Percentiles rank a stretch among this genome's conserved stretches.
These are phyloP conservation scores for Calonectria pauciramosa DNA, from an alignment of 2,329 filamentous ascomycete genomes.

Conservation along the genomic window DNA sequence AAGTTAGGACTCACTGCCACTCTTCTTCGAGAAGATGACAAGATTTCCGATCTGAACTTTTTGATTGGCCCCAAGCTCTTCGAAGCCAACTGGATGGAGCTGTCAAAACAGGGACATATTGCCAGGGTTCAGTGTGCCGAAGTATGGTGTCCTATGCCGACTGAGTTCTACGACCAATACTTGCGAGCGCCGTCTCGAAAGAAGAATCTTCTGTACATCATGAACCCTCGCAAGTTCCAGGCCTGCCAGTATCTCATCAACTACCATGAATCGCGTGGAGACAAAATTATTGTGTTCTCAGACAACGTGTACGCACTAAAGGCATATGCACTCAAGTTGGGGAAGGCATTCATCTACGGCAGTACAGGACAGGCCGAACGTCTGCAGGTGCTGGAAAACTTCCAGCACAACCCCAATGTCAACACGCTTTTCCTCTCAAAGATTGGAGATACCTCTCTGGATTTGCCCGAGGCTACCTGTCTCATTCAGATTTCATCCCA, in stretches of 20 bases:
- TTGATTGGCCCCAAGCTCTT: constrained; percentile 97
- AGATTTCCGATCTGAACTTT: constrained; percentile 97
- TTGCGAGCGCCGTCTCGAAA: constrained; percentile 73
- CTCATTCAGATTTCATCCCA: constrained; percentile 98
- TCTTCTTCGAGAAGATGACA: constrained; percentile 95
- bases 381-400: constrained; percentile 89
- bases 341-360: constrained; percentile 92
- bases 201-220: constrained; percentile 80
- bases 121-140: constrained; percentile 97
- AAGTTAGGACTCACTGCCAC: constrained; percentile 97
- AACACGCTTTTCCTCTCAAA: constrained; percentile 97
- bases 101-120: constrained; percentile 96
- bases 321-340: constrained; percentile 85
- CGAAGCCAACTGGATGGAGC: constrained; percentile 99
- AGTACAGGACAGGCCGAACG: constrained; percentile 89
- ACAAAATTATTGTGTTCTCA: constrained; percentile 98
- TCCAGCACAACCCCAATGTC: constrained; percentile 90
- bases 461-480: constrained; percentile 95
- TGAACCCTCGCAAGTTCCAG: constrained; percentile 98
- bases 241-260: constrained; percentile 98
- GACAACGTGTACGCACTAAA: constrained; percentile 96
- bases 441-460: constrained; percentile 98
- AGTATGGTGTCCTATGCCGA: constrained; percentile 99
- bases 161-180: constrained; percentile 97
- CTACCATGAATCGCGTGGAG: constrained; percentile 93